Base-by-base conservation (phyloP, 2,329 filamentous ascomycete genomes). In the Huntiella decipiens region DNA sequence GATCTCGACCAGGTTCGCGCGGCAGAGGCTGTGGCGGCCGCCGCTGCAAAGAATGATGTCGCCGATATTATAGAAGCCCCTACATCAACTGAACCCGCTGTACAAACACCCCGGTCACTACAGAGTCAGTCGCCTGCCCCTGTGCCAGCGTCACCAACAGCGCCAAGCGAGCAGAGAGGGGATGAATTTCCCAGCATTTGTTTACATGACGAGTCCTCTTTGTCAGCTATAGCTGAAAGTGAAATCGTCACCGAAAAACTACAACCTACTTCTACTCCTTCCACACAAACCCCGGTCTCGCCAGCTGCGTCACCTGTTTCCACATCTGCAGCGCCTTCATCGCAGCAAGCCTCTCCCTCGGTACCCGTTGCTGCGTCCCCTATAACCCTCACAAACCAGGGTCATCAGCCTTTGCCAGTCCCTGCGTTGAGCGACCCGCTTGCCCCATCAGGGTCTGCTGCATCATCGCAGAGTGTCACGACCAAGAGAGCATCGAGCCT, bases 151-250 rank as follows among this genome's bases (percentile, higher is more conserved):
- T 19, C 28, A 40, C 15, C 38, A 37, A 16, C 11, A 37, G 38
- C 15, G 22, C 16, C 39, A 42, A 10, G 16, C 7, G 19, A 42
- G 15, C 22, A 11, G n/a, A 22, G 17, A 12, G 38, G 38, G 22
- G 22, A 62, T 54, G 56, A 57, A 54, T 62, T 62, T 58, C 59
- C 61, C 53, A 57, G 60, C 56, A 60, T 62, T 61, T 66, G 63
- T 66, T 66, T 66, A 66, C 61, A 60, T 50, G 46, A 33, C 34
- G 47, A 48, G n/a, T 31, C 22, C 22, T 28, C 22, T 28, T 28
- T 28, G 22, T 28, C 22, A 28, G 22, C 22, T 28, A 28, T 28
- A 28, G 22, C 22, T 28, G 22, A 28, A 28, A 28, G 22, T 28
- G 22, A 28, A 28, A 28, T 7, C 22, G 22, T 28, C 22, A 3